Percentiles rank a stretch among this genome's conserved stretches.
Evolutionary conservation across 257 asterid genomes (phyloP).

Genomic region (Gynochthodes officinalis): DNA sequence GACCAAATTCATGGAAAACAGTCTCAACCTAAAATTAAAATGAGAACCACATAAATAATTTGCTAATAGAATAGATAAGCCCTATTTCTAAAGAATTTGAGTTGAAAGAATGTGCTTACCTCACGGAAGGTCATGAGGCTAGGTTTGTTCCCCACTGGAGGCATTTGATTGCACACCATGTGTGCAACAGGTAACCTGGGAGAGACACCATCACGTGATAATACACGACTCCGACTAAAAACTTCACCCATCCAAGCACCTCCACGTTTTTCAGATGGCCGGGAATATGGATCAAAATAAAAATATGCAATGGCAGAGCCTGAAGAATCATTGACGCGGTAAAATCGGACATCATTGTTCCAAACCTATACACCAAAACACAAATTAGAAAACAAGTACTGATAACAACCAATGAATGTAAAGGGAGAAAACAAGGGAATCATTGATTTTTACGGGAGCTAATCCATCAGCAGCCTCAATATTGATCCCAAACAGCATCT

Average conservation of each 20-base stretch:
- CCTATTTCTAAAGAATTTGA: neutral
- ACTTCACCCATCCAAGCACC: slow-evolving; percentile 99
- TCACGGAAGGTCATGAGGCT: slow-evolving; percentile 98
- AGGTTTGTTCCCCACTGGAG: slow-evolving; percentile 98
- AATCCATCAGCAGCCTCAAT: slow-evolving; percentile 80
- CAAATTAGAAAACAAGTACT: slow-evolving; percentile 16
- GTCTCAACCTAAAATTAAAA: slow-evolving; percentile 76
- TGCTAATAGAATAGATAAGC: neutral
- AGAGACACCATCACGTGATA: slow-evolving; percentile 71
- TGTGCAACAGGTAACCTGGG: slow-evolving; percentile 94
- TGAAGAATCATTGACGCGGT: slow-evolving; percentile 69
- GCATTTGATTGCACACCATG: slow-evolving; percentile 99
- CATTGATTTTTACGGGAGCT: slow-evolving; percentile 64
- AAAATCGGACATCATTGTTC: slow-evolving; percentile 85
- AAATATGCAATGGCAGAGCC: slow-evolving; percentile 85
- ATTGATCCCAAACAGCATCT: slow-evolving; percentile 65
- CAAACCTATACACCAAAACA: slow-evolving; percentile 57
- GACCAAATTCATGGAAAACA: slow-evolving; percentile 97
- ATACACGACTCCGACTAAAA: slow-evolving; percentile 76
- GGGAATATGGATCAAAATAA: slow-evolving; percentile 96
- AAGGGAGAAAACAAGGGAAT: slow-evolving; percentile 11
- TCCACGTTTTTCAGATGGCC: slow-evolving; percentile 94
- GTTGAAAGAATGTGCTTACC: slow-evolving; percentile 40
- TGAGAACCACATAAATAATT: neutral
- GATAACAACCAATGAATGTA: slow-evolving; percentile 2